phyloP scores from a whole-genome alignment of 805 yeast genomes.

The Spathaspora arborariae region DNA sequence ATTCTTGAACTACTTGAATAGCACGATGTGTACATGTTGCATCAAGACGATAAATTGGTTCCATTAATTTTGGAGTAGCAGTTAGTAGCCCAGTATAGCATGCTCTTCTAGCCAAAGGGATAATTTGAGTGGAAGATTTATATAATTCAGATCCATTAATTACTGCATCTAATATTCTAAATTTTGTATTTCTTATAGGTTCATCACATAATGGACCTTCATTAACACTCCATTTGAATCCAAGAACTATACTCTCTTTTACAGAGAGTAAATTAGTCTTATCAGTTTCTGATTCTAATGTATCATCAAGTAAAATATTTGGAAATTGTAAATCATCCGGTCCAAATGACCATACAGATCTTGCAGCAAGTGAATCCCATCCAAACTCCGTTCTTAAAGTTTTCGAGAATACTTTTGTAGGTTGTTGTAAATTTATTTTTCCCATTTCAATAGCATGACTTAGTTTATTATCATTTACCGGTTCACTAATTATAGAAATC shows the following conservation, averaged over 20 bases:
- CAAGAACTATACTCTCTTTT: slow-evolving; percentile 61
- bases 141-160: slow-evolving; percentile 47
- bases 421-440: slow-evolving; percentile 29
- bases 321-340: slow-evolving; percentile 39
- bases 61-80: slow-evolving; percentile 75
- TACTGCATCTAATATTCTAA: slow-evolving; percentile 61
- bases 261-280: slow-evolving; percentile 41
- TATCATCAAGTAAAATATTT: slow-evolving; percentile 64
- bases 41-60: slow-evolving; percentile 69
- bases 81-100: slow-evolving; percentile 77
- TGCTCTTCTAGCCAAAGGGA: slow-evolving; percentile 80
- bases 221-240: slow-evolving; percentile 76
- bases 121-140: slow-evolving; percentile 61
- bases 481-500: slow-evolving; percentile 75
- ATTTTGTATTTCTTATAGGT: slow-evolving; percentile 64
- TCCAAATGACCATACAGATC: slow-evolving; percentile 78
- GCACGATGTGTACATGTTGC: slow-evolving; percentile 51
- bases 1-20: slow-evolving; percentile 43
- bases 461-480: slow-evolving; percentile 51
- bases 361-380: slow-evolving; percentile 83
- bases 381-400: slow-evolving; percentile 52
- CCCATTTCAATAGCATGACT: slow-evolving; percentile 54
- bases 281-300: slow-evolving; percentile 66
- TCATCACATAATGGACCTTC: slow-evolving; percentile 96
- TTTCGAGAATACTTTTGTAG: slow-evolving; percentile 47